A percentile compares a stretch with the other conserved stretches of the same genome.
These are phyloP conservation scores for Ogataea saltuana DNA, from an alignment of 805 yeast species.

Conservation along the genomic window DNA sequence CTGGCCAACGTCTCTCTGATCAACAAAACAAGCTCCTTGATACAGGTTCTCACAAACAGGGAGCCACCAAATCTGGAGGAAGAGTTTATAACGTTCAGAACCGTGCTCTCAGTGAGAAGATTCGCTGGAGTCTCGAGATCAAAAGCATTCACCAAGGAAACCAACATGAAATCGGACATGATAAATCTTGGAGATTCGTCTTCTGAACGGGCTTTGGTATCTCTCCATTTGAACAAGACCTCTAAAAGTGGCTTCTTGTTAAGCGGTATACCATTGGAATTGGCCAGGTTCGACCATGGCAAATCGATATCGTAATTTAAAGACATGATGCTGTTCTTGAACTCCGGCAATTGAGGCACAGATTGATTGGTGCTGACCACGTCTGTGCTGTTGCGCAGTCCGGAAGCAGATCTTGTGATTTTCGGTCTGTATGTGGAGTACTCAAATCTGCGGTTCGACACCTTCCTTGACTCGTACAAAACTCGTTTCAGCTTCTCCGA, in stretches of 20 bases:
- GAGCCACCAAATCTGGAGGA: slow-evolving; percentile 46
- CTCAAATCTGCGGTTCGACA: slow-evolving; percentile 81
- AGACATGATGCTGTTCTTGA: slow-evolving; percentile 41
- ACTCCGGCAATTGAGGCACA: slow-evolving; percentile 30
- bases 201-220: slow-evolving; percentile 62
- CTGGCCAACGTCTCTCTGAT: slow-evolving; percentile 44
- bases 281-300: slow-evolving; percentile 68
- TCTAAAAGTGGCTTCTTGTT: slow-evolving; percentile 56
- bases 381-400: slow-evolving; percentile 20
- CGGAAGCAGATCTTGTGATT: slow-evolving; percentile 10
- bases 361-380: slow-evolving; percentile 34
- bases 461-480: slow-evolving; percentile 71
- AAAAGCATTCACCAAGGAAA: slow-evolving; percentile 46
- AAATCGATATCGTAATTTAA: slow-evolving; percentile 47
- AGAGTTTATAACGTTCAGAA: slow-evolving; percentile 48
- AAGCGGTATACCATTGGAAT: slow-evolving; percentile 62
- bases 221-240: slow-evolving; percentile 81
- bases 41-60: slow-evolving; percentile 49
- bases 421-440: slow-evolving; percentile 64
- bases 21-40: slow-evolving; percentile 58
- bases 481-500: slow-evolving; percentile 55
- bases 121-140: slow-evolving; percentile 37
- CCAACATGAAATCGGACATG: slow-evolving; percentile 78
- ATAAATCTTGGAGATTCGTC: slow-evolving; percentile 86
- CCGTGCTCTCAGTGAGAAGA: slow-evolving; percentile 58